Evolutionary conservation across 257 asterid species (phyloP).

Genomic region (Solanum bulbocastanum): DNA sequence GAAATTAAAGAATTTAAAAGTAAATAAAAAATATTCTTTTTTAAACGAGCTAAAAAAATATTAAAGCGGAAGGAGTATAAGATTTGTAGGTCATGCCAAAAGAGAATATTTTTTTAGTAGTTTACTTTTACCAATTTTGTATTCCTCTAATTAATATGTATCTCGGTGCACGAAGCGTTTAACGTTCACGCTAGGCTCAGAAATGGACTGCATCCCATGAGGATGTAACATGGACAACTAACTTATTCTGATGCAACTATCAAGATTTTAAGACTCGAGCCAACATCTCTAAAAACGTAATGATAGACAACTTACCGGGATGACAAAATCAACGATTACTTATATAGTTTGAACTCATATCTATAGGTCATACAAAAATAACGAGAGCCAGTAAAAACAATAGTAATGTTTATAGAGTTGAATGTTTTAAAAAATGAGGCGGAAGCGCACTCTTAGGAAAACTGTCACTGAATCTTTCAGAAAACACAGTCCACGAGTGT

Average conservation of each 20-base stretch:
- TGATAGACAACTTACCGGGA: background rate
- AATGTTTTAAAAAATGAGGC: background rate
- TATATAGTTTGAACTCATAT: fast-evolving
- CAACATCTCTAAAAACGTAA: too few species aligned
- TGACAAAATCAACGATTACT: background rate
- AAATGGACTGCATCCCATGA: too few species aligned
- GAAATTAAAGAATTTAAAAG: too few species aligned
- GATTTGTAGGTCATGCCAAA: background rate
- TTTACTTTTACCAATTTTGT: background rate
- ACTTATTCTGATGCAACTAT: too few species aligned
- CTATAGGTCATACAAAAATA: background rate
- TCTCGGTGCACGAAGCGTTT: fast-evolving
- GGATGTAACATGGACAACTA: background rate
- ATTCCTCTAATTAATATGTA: background rate
- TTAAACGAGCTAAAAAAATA: too few species aligned
- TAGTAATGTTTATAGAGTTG: background rate
- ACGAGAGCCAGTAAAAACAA: background rate
- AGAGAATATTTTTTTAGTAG: background rate
- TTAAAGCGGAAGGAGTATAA: background rate
- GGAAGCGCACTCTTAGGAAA: background rate
- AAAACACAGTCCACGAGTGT: background rate
- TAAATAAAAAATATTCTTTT: too few species aligned
- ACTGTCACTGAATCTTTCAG: background rate
- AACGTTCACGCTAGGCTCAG: fast-evolving
- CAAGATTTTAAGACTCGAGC: too few species aligned